Evolutionary conservation across 1,284 basidiomycete species (phyloP).

Genomic region (Tylopilus sp.): DNA sequence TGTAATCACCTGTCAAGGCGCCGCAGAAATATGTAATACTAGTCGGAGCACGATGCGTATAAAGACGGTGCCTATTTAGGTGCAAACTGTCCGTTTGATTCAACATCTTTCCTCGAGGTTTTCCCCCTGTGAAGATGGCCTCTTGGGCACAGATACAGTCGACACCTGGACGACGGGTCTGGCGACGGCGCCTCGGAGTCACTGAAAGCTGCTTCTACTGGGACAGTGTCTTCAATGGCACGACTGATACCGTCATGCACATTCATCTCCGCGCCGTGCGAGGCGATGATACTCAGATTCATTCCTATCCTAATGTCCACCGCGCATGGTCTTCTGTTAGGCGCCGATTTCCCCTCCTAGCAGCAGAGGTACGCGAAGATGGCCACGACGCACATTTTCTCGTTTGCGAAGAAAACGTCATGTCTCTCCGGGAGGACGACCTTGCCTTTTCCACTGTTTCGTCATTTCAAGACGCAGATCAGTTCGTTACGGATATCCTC

Average conservation of each 20-base stretch:
- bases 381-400: neutral
- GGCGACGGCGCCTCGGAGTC: neutral
- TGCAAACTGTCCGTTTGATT: neutral
- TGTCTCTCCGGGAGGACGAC: neutral
- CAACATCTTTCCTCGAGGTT: neutral
- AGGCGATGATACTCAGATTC: neutral
- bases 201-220: neutral
- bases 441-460: neutral
- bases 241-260: neutral
- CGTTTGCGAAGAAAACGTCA: neutral
- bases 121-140: neutral
- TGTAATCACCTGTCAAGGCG: neutral
- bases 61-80: neutral
- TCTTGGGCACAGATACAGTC: neutral
- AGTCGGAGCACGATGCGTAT: neutral
- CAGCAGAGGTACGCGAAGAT: neutral
- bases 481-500: neutral
- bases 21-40: neutral
- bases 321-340: neutral
- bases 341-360: neutral
- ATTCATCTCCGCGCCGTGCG: neutral
- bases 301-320: neutral
- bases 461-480: neutral
- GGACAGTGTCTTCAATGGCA: neutral
- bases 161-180: neutral